Evolutionary conservation across 2,329 filamentous ascomycete genomes (phyloP).

Genomic region (Botrytis elliptica): DNA sequence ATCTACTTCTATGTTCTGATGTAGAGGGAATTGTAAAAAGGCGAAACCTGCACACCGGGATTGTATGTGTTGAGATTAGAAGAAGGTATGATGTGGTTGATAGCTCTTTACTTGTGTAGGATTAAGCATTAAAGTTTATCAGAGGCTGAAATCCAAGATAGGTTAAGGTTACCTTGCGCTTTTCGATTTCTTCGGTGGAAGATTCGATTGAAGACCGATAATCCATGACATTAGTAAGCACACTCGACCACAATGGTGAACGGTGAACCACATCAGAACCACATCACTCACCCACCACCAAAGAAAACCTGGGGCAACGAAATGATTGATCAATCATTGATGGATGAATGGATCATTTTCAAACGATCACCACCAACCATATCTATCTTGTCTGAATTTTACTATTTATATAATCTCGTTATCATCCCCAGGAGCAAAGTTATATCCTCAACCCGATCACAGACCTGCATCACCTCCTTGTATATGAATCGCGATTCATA

Average conservation of each 20-base stretch:
- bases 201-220: not conserved
- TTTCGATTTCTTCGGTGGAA: slow-evolving; percentile 10
- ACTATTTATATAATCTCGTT: not conserved
- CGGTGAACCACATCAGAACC: not conserved
- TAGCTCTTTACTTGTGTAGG: slow-evolving; percentile 14
- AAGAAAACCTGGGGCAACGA: not conserved
- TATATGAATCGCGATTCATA: not conserved
- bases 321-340: not conserved
- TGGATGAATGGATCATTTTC: not conserved
- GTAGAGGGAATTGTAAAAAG: slow-evolving; percentile 32
- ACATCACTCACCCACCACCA: not conserved
- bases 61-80: slow-evolving; percentile 3
- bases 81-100: slow-evolving; percentile 12
- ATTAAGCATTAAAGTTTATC: slow-evolving; percentile 19
- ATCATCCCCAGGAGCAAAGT: not conserved
- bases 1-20: slow-evolving; percentile 21
- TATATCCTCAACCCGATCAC: not conserved
- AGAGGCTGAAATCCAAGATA: slow-evolving; percentile 17
- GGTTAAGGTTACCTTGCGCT: slow-evolving; percentile 11
- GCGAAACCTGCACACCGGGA: slow-evolving; percentile 37
- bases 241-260: not conserved
- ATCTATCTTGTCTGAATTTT: not conserved
- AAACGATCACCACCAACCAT: not conserved
- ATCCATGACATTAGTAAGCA: slow-evolving; percentile 5
- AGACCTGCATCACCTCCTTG: not conserved